Evolutionary conservation across 768 basidiomycete species (phyloP), one percentile per base, ranked within the genome.

Genomic region (Mycena rebaudengoi): DNA sequence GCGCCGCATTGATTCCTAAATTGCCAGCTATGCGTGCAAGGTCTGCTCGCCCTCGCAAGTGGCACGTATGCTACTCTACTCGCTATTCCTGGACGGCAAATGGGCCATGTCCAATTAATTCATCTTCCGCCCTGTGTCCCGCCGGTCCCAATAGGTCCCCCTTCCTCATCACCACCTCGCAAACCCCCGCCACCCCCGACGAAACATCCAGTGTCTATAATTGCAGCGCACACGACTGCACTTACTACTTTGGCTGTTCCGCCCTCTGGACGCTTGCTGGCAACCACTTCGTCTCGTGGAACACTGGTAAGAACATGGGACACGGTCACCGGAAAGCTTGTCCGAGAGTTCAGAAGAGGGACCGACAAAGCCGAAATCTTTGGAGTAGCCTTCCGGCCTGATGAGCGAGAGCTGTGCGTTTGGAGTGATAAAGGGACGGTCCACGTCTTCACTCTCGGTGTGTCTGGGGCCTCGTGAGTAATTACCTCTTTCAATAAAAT

Each of bases 401-500:
- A 95, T 68, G 96, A 96, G 70, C 85, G 84, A 60, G 93, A 95
- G 68, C 79, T 97, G 0, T 94, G 92, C 70, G 95, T 94, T 11
- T 95, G 94, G 91, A 96, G 94, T 72, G 95, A 98, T 75, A 98
- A 98, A 76, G 95, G 95, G 33, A 98, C 95, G 0, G 88, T 98
- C 7, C 95, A 98, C 73, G 82, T 96, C 41, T 97, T 96, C 76
- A 88, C 91, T 41, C 82, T 97, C 23, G 82, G 84, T 46, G 82
- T 83, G 39, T 86, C 90, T 20, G 88, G 88, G 8, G 75, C 86
- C 65, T 85, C 87, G 90, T 91, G 75, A 82, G 90, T 85, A n/a
- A n/a, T 32, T 44, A 52, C 28, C 14, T 49, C 55, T 40, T 65
- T 21, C 45, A 18, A 39, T 58, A 64, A 28, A 14, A 14, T 62